Evolutionary conservation across 1,139 yeast genomes (phyloP), one percentile per base, ranked within the genome.

Genomic region (Scheffersomyces stambukii): DNA sequence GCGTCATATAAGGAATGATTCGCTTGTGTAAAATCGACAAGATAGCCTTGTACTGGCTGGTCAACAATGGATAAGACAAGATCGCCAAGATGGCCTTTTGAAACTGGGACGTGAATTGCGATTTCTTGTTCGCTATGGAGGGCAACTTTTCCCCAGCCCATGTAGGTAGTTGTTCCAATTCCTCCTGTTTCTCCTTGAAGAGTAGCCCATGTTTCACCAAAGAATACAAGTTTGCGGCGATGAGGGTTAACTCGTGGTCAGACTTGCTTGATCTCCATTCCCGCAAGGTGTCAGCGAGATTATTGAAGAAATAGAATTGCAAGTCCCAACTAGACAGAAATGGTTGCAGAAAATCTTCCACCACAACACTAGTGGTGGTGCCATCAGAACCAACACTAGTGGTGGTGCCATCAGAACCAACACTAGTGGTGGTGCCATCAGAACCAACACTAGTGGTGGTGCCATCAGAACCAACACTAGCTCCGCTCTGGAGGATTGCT

Each of bases 11-110:
- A 23, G 97, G 96, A 21, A 91, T 80, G 28, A 91, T 70, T 38
- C 95, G 64, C 51, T 85, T 86, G 56, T 91, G 96, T 43, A 91
- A 54, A 5, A 88, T 71, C 6, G 75, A 60, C 31, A 91, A 64
- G 2, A 81, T 65, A 1, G 80, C 62, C 53, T 84, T 85, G 55
- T 82, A 81, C 52, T 86, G 95, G 1, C 66, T 50, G 9, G 77
- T 53, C 3, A 67, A 58, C 21, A 75, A 57, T 16, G 71, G 67
- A 35, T 62, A 59, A 23, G 66, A 60, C 43, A 89, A 63, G 9
- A 78, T 55, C 10, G 66, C 51, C 15, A 83, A 53, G 75, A 94
- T 78, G 17, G 75, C 67, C 37, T 73, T 74, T 52, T 89, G 95
- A 51, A 81, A 81, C 23, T 75, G 75, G 3, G 73, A 57, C 47